A percentile compares a stretch with the other conserved stretches of the same genome.
These are phyloP conservation scores for Thermoascus crustaceus DNA, from an alignment of 2,329 filamentous ascomycete species.

Conservation along the genomic window DNA sequence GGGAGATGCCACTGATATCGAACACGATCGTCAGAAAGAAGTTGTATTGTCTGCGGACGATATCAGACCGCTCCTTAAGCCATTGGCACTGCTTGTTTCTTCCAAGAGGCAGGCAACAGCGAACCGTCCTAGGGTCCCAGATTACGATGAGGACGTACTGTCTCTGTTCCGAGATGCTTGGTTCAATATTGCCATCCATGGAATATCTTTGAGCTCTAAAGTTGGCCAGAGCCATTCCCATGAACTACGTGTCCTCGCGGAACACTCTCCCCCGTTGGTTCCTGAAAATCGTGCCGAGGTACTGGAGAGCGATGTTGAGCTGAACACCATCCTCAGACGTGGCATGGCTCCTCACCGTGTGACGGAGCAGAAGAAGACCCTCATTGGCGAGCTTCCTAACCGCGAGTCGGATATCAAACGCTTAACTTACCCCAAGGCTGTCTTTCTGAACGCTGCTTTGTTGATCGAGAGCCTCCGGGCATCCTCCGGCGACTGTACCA, in stretches of 20 bases:
- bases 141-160: constrained; percentile 59
- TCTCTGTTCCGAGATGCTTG: constrained; percentile 80
- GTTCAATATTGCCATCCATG: constrained; percentile 97
- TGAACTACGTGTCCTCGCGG: constrained; percentile 75
- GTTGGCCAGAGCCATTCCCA: constrained; percentile 64
- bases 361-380: constrained; percentile 67
- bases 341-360: constrained; percentile 68
- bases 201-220: constrained; percentile 68
- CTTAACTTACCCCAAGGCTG: constrained; percentile 79
- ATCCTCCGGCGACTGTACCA: constrained; percentile 79
- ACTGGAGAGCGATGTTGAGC: constrained; percentile 89
- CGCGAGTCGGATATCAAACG: constrained; percentile 71
- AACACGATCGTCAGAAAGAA: constrained; percentile 67
- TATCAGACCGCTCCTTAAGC: constrained; percentile 78
- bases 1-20: constrained; percentile 71
- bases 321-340: constrained; percentile 85
- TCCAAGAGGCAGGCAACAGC: constrained; percentile 16
- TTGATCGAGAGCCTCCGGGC: constrained; percentile 84
- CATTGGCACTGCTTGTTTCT: constrained; percentile 77
- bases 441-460: constrained; percentile 86
- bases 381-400: constrained; percentile 65
- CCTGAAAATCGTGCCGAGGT: constrained; percentile 82
- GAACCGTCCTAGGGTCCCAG: constrained; percentile 21
- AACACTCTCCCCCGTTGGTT: constrained; percentile 79
- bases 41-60: constrained; percentile 75